Conservation (phyloP, 2,329 filamentous ascomycete genomes). For the Ophiocordyceps camponoti-saundersi region DNA sequence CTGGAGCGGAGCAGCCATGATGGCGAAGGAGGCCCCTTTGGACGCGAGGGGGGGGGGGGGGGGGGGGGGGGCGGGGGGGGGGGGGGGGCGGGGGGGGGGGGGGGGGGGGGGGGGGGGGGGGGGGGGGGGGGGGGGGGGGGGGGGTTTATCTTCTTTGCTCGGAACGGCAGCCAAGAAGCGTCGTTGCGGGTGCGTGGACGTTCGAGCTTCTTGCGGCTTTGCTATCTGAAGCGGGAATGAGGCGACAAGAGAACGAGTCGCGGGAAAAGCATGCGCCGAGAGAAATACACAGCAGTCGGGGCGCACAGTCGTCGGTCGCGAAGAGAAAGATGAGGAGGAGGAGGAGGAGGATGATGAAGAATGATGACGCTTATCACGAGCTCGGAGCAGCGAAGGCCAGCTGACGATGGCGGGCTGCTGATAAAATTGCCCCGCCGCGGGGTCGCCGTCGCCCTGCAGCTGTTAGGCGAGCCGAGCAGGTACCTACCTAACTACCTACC, state of each 20-base stretch:
- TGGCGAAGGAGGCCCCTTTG: constrained; percentile 6
- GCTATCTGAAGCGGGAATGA: no score
- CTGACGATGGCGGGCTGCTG: not conserved
- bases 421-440: not conserved
- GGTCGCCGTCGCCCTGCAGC: not conserved
- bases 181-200: no score
- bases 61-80: no score
- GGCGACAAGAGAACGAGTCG: no score
- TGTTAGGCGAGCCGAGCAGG: not conserved
- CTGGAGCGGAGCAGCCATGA: constrained; percentile 36
- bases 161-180: no score
- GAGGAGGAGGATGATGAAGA: not conserved
- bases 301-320: not conserved
- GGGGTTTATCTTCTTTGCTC: no score
- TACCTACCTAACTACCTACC: not conserved
- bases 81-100: no score
- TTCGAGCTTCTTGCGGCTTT: no score
- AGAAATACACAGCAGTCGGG: not conserved
- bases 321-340: not conserved
- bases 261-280: not conserved
- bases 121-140: no score
- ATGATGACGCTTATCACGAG: not conserved
- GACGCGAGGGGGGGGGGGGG: not conserved
- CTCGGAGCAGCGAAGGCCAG: not conserved
- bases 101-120: no score